phyloP scores from a whole-genome alignment of 768 basidiomycete genomes.

The Chiua virens region DNA sequence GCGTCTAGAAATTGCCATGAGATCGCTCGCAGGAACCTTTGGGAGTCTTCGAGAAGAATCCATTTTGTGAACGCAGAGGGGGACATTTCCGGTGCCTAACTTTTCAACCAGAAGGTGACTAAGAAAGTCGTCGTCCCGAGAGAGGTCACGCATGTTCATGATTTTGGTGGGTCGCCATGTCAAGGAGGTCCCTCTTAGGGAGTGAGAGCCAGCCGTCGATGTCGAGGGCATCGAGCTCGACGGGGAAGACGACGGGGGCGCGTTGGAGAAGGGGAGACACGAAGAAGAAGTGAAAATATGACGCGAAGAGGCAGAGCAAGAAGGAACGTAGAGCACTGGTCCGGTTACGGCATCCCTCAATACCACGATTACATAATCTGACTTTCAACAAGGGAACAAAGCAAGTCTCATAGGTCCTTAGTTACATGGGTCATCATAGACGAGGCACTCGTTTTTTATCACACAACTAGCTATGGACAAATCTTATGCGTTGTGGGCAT shows the following conservation, averaged over 20 bases:
- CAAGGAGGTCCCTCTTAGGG: constrained; percentile 30
- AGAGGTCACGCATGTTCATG: constrained; percentile 89
- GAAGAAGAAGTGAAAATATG: constrained; percentile 21
- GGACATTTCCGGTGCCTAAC: constrained; percentile 74
- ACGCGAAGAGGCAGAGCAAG: constrained; percentile 33
- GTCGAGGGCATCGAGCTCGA: constrained; percentile 34
- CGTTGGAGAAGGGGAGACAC: constrained; percentile 6
- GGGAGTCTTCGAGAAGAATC: constrained; percentile 74
- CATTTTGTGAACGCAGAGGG: constrained; percentile 91
- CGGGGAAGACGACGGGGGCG: constrained; percentile 25
- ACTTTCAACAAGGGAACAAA: neutral
- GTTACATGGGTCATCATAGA: constrained; percentile 1
- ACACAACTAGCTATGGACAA: neutral
- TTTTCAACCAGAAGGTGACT: constrained; percentile 89
- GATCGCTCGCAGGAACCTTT: constrained; percentile 66
- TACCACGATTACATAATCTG: constrained; percentile 24
- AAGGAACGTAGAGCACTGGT: constrained; percentile 28
- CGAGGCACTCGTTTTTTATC: constrained; percentile 5
- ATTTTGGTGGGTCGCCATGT: constrained; percentile 83
- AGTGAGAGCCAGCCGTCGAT: constrained; percentile 25
- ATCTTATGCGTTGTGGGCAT: constrained; percentile 55
- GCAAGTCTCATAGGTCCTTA: neutral
- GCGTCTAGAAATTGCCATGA: constrained; percentile 75
- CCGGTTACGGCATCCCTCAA: constrained; percentile 31
- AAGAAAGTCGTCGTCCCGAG: constrained; percentile 89